A percentile compares a stretch with the other conserved stretches of the same genome.
Evolutionary conservation across 306 rosid genomes (phyloP).

Genomic region (Glycyrrhiza uralensis): DNA sequence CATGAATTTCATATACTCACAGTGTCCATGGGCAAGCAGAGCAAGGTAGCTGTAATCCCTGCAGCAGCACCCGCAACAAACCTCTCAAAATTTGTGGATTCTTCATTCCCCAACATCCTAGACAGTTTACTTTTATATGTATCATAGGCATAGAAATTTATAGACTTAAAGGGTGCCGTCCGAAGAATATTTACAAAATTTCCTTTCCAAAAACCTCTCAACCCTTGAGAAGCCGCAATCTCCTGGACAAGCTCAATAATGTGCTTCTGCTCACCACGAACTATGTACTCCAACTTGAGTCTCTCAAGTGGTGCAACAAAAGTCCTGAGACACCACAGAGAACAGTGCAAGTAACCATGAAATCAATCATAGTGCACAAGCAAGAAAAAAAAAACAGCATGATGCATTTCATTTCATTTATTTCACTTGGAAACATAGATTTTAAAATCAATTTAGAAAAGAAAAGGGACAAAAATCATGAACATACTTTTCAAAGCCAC

Average conservation of each 20-base stretch:
- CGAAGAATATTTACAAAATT: constrained; percentile 90
- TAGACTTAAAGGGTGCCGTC: constrained; percentile 91
- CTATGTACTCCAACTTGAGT: constrained; percentile 92
- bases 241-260: constrained; percentile 58
- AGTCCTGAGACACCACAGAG: constrained; percentile 69
- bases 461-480: background rate
- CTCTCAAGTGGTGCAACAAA: constrained; percentile 97
- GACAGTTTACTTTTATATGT: constrained; percentile 69
- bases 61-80: constrained; percentile 95
- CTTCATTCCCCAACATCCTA: constrained; percentile 57
- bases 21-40: constrained; percentile 96
- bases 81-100: constrained; percentile 77
- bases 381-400: background rate
- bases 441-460: too few species aligned
- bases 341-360: too few species aligned
- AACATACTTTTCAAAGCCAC: too few species aligned
- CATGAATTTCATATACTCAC: constrained; percentile 45
- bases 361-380: constrained; percentile 12
- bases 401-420: background rate
- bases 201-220: constrained; percentile 96
- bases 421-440: background rate
- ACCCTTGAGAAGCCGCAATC: constrained; percentile 81
- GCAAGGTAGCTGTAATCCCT: constrained; percentile 79
- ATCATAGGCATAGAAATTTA: constrained; percentile 88
- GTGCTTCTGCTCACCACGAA: constrained; percentile 77